Base-by-base conservation (phyloP, 352 stramenopile species). In the Pythium sukuiense region DNA sequence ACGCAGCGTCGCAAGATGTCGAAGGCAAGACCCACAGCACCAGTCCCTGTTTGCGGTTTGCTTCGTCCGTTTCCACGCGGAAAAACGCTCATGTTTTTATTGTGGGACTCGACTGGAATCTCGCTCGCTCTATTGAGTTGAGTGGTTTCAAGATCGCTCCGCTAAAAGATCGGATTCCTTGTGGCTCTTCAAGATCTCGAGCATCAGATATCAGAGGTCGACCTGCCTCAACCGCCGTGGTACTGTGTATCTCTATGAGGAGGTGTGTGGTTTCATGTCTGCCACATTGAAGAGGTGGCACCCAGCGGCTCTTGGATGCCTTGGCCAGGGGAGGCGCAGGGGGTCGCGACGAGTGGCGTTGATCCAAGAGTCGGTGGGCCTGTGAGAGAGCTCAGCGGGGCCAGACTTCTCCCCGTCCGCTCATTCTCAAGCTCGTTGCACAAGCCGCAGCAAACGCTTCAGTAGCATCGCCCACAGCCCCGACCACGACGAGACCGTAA, bases 381-480 rank as follows among this genome's bases (percentile, higher is more conserved):
- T 5, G 18, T 27, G 3, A 4, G 37, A 43, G 27, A 18, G 43
- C 43, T 27, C 43, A 11, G 11, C 11, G 39, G 16, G 39, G 16
- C 39, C 50, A 16, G 30, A 11, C 29, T 52, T 39, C 26, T 48
- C 24, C 49, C 37, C 12, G 33, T 50, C 64, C 37, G 64, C 58
- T 71, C 64, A 71, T 71, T 71, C 61, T 63, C 53, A 50, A 65
- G 59, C 59, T 65, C 59, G 29, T 55, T 33, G 59, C 14, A 20
- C 18, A 57, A 65, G 30, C 59, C 29, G 5, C 52, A 63, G 29
- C 43, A 55, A 56, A 55, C 13, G 30, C 41, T 53, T 30, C 55
- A 53, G 8, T 12, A 35, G 32, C 32, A 35, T 29, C 55, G 20
- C 29, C 45, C 30, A 29, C 13, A 35, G 24, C 32, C 32, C 24